These are phyloP conservation scores for Dioscorea dumetorum DNA, from an alignment of 106 monocot species.

Conservation along the genomic window DNA sequence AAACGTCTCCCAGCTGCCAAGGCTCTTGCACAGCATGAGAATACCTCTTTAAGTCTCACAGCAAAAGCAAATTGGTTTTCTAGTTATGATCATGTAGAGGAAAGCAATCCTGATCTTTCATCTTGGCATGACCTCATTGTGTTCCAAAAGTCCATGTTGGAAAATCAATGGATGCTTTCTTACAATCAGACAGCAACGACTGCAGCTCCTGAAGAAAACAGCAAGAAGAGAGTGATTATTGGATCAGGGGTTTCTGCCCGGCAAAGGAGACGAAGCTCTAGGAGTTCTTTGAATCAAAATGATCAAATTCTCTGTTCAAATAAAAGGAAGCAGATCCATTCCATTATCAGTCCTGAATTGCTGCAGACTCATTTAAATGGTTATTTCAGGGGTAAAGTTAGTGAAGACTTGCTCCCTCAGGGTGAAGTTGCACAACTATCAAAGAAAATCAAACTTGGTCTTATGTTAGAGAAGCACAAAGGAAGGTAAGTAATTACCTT, in stretches of 20 bases:
- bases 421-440: conserved; percentile 53
- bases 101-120: conserved; percentile 32
- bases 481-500: conserved; percentile 28
- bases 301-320: neutral
- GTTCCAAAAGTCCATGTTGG: conserved; percentile 89
- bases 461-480: conserved; percentile 48
- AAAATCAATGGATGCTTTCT: conserved; percentile 91
- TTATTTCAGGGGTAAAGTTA: conserved; percentile 47
- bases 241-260: conserved; percentile 77
- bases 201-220: conserved; percentile 12
- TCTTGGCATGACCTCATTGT: conserved; percentile 69
- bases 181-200: conserved; percentile 19
- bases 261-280: conserved; percentile 40
- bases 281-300: conserved; percentile 16
- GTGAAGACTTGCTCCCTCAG: conserved; percentile 58
- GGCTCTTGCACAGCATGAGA: conserved; percentile 46
- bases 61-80: conserved; percentile 19
- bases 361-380: conserved; percentile 18
- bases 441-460: conserved; percentile 43
- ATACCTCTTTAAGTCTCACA: conserved; percentile 18
- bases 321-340: conserved; percentile 6
- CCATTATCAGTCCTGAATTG: conserved; percentile 35
- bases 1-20: conserved; percentile 31
- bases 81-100: conserved; percentile 1
- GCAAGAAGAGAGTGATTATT: conserved; percentile 21